Base-by-base conservation (phyloP, 129 eudicot species). In the Tagetes erecta region DNA sequence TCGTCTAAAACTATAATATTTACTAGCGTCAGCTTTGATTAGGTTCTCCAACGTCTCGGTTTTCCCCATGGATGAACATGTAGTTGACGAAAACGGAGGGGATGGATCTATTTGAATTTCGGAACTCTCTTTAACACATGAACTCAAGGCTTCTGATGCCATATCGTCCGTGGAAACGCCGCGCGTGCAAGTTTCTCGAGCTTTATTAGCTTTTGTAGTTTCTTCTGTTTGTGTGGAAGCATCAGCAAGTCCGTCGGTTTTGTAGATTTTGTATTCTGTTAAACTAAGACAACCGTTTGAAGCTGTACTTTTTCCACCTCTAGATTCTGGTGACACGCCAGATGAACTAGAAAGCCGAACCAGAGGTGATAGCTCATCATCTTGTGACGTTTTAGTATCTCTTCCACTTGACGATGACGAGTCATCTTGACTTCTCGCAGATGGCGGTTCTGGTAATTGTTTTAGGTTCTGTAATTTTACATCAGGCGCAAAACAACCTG, bases 221-320 rank as follows among this genome's bases (percentile, higher is more conserved):
- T 88, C 96, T 55, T 94, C 93, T 5, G 97, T 94, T 66, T 94
- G 98, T 58, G 96, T 90, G 53, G 98, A 83, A 5, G 98, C 98
- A 78, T 94, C 91, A 34, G 97, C 89, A 42, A 89, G 82, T 67
- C 91, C 88, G 37, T 90, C 93, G 40, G 73, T 76, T 64, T 82
- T 86, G 87, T 87, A 80, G 71, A 88, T 80, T 76, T 85, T 94
- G 85, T 86, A 90, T 79, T 90, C 95, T 1, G 89, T 78, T 71
- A 93, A 77, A 80, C 95, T 86, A 64, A 93, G 77, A 73, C 92
- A 84, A 79, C 84, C 91, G 50, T 68, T 76, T 56, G 80, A 84
- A 0, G 86, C 64, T 31, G 98, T 84, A 64, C 77, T 76, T 82
- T 88, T 92, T 40, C 81, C 87, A n/a, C 56, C 80, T 73, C 80